A percentile compares a stretch with the other conserved stretches of the same genome.
These are phyloP conservation scores for Calocybe gangraenosa DNA, from an alignment of 768 basidiomycete species.

Conservation along the genomic window DNA sequence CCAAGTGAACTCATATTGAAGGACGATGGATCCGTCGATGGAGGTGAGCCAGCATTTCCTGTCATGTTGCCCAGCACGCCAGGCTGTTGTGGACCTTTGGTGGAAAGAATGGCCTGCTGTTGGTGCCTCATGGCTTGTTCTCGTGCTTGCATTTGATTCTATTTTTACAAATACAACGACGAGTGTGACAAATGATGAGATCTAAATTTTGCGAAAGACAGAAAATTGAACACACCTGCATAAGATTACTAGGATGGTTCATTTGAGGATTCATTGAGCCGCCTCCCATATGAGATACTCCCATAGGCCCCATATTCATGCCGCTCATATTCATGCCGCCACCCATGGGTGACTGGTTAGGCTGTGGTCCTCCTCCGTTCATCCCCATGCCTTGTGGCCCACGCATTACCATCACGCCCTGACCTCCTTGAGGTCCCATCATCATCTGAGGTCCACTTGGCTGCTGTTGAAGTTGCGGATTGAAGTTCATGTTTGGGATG, in stretches of 20 bases:
- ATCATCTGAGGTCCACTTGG: constrained; percentile 28
- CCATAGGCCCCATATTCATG: constrained; percentile 21
- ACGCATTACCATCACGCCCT: constrained; percentile 37
- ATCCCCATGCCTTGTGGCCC: constrained; percentile 23
- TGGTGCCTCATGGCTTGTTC: constrained; percentile 23
- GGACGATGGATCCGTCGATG: constrained; percentile 40
- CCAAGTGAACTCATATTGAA: constrained; percentile 25
- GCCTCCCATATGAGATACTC: constrained; percentile 17
- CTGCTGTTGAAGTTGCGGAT: constrained; percentile 26
- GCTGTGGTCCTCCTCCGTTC: constrained; percentile 20
- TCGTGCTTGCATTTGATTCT: constrained; percentile 17
- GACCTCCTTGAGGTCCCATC: constrained; percentile 30
- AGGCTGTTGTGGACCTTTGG: constrained; percentile 29
- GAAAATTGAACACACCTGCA: constrained; percentile 25
- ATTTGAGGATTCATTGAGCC: constrained; percentile 32
- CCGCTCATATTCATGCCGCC: constrained; percentile 19
- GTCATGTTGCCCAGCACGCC: constrained; percentile 22
- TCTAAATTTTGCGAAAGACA: neutral
- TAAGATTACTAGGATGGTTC: constrained; percentile 33
- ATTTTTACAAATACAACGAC: neutral
- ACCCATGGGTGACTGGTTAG: constrained; percentile 23
- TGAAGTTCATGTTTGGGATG: constrained; percentile 24
- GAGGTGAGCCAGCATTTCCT: constrained; percentile 39
- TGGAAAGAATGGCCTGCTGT: constrained; percentile 30
- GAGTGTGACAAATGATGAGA: neutral